These are phyloP conservation scores for Tulasnella sp. DNA, from an alignment of 768 basidiomycete genomes.

Conservation along the genomic window DNA sequence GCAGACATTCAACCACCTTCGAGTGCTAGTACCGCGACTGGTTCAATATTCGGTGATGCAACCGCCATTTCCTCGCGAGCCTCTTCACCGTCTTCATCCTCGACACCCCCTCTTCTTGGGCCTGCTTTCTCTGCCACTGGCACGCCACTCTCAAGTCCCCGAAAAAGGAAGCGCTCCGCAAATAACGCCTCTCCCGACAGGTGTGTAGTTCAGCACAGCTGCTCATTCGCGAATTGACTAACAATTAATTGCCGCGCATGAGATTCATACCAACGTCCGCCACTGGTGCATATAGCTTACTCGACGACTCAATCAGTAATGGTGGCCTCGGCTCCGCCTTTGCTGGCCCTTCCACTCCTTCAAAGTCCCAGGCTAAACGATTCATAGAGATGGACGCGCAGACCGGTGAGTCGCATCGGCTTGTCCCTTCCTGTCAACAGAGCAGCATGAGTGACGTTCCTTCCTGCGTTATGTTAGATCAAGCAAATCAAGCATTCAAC, in stretches of 20 bases:
- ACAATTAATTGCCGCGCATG: too few species aligned
- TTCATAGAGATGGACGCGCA: conserved; percentile 67
- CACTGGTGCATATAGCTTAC: background rate
- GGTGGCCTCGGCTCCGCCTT: conserved; percentile 7
- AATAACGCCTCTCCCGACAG: conserved; percentile 1
- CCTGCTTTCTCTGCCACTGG: conserved; percentile 1
- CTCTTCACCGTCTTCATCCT: conserved; percentile 2
- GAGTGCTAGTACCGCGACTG: background rate
- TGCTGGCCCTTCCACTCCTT: conserved; percentile 44
- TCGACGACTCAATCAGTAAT: conserved; percentile 4
- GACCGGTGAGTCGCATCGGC: conserved; percentile 38
- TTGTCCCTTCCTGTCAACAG: background rate
- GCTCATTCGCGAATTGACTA: too few species aligned
- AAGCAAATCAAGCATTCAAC: conserved; percentile 34
- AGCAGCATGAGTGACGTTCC: background rate
- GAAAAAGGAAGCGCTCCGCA: conserved; percentile 7
- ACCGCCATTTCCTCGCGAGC: conserved; percentile 1
- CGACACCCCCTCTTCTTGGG: background rate
- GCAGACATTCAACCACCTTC: background rate
- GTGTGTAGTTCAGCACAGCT: background rate
- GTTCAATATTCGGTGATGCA: background rate
- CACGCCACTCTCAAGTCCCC: conserved; percentile 1
- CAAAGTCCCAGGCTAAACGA: conserved; percentile 35
- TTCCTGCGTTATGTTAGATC: conserved; percentile 24
- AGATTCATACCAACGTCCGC: conserved; percentile 5